phyloP scores from a whole-genome alignment of 805 yeast species.

The Yueomyces sp. region DNA sequence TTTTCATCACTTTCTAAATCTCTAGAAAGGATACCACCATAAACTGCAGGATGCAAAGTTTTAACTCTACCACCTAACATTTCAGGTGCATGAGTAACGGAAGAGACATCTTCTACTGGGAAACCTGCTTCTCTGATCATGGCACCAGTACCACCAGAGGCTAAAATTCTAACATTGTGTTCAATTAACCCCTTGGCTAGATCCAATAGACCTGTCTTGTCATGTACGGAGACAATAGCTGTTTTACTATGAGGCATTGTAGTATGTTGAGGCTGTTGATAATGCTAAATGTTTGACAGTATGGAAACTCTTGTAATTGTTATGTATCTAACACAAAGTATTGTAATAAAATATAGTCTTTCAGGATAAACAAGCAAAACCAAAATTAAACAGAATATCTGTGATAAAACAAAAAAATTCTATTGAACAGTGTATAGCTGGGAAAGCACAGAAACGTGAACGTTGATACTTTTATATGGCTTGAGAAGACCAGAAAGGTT shows the following conservation, averaged over 20 bases:
- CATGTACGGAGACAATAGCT: slow-evolving; percentile 93
- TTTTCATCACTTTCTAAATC: slow-evolving; percentile 80
- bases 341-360: too few species aligned
- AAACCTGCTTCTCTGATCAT: slow-evolving; percentile 94
- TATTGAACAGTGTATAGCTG: too few species aligned
- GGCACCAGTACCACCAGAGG: slow-evolving; percentile 95
- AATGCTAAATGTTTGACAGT: too few species aligned
- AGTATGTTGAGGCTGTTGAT: too few species aligned
- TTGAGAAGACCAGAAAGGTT: too few species aligned
- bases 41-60: slow-evolving; percentile 97
- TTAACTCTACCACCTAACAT: slow-evolving; percentile 98
- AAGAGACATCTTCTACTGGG: slow-evolving; percentile 90
- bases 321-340: too few species aligned
- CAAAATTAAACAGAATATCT: too few species aligned
- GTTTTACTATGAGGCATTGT: slow-evolving; percentile 28
- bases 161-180: slow-evolving; percentile 81
- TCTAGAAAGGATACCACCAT: slow-evolving; percentile 94
- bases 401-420: too few species aligned
- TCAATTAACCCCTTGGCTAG: slow-evolving; percentile 88
- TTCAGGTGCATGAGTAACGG: slow-evolving; percentile 97
- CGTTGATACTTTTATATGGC: too few species aligned
- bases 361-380: too few species aligned
- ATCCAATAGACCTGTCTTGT: slow-evolving; percentile 92
- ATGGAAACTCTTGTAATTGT: too few species aligned
- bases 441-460: too few species aligned